Conservation (phyloP, 2,329 filamentous ascomycete species). For the Aspergillus fumigatus region DNA sequence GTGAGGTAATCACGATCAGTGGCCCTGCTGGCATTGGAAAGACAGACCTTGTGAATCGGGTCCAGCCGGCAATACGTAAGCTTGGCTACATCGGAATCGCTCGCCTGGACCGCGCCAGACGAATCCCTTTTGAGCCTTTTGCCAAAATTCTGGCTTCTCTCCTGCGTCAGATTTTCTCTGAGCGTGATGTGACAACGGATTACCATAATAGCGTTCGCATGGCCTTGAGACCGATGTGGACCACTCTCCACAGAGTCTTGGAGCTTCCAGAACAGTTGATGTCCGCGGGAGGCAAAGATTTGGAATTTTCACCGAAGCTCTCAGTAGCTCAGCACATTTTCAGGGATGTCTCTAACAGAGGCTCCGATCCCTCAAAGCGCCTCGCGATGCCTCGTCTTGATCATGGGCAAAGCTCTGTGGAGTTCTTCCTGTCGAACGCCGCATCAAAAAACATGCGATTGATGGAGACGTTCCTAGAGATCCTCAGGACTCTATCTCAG, state of each 20-base stretch:
- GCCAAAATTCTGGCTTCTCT: slow-evolving; percentile 57
- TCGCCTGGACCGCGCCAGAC: slow-evolving; percentile 56
- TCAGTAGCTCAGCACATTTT: slow-evolving; percentile 26
- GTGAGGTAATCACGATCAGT: slow-evolving; percentile 55
- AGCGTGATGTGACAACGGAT: slow-evolving; percentile 57
- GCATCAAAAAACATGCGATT: slow-evolving; percentile 59
- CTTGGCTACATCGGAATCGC: slow-evolving; percentile 58
- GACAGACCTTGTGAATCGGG: slow-evolving; percentile 55
- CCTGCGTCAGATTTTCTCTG: slow-evolving; percentile 62
- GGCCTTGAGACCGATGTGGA: slow-evolving; percentile 56
- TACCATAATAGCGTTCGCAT: slow-evolving; percentile 57
- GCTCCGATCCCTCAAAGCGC: slow-evolving; percentile 25
- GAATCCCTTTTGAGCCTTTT: slow-evolving; percentile 58
- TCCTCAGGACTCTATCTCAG: slow-evolving; percentile 72
- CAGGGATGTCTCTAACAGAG: slow-evolving; percentile 26
- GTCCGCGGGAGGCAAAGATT: slow-evolving; percentile 35
- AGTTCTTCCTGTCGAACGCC: slow-evolving; percentile 38
- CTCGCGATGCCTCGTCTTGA: slow-evolving; percentile 30
- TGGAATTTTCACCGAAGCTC: slow-evolving; percentile 26
- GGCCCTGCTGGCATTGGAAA: slow-evolving; percentile 58
- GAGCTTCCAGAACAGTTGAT: slow-evolving; percentile 63
- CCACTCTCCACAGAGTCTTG: slow-evolving; percentile 52
- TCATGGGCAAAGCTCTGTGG: slow-evolving; percentile 32
- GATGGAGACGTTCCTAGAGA: slow-evolving; percentile 83
- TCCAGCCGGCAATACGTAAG: slow-evolving; percentile 54